Base-by-base conservation (phyloP, 345 rosid genomes). In the Salix purpurea region DNA sequence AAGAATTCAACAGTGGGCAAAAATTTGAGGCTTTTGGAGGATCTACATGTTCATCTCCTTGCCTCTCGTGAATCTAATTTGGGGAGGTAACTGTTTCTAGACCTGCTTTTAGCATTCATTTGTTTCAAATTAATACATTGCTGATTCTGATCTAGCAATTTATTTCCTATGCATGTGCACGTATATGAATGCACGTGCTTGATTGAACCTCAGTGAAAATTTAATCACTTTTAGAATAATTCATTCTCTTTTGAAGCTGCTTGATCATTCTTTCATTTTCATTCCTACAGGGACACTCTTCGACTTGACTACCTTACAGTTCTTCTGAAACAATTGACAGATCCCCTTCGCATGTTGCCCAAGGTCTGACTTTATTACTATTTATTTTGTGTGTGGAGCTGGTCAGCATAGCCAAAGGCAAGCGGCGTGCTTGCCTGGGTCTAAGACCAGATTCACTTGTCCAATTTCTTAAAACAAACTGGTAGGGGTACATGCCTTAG, bases 11-110 rank as follows among this genome's bases (percentile, higher is more conserved):
- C 98, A 15, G 85, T 81, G 68, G 88, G 98, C 18, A 96, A 93
- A 83, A 91, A 92, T 81, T 82, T 70, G 79, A 89, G 99, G 88
- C 92, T 96, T 76, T 85, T 96, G 86, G 98, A 96, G 75, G 94
- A 93, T 88, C 79, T 93, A 77, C 99, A 93, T 82, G 88, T 91
- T 79, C 98, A 96, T 88, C 74, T 92, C 83, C 98, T 96, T 83
- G 91, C 98, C 80, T 96, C 99, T 46, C 89, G 97, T 66, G 97
- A 90, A 85, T 91, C 89, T 58, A 88, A 84, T 81, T 86, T 86
- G 56, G 95, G 94, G 77, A 93, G 99, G 99, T 96, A 85, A 80
- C 26, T 39, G 23, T 52, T 42, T 18, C 15, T 71, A 15, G 13
- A 62, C 19, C 18, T 56, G n/a, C 23, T n/a, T 50, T 14, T 67